Base-by-base conservation (phyloP, 495 filamentous ascomycete species). In the Penicillium salamii region DNA sequence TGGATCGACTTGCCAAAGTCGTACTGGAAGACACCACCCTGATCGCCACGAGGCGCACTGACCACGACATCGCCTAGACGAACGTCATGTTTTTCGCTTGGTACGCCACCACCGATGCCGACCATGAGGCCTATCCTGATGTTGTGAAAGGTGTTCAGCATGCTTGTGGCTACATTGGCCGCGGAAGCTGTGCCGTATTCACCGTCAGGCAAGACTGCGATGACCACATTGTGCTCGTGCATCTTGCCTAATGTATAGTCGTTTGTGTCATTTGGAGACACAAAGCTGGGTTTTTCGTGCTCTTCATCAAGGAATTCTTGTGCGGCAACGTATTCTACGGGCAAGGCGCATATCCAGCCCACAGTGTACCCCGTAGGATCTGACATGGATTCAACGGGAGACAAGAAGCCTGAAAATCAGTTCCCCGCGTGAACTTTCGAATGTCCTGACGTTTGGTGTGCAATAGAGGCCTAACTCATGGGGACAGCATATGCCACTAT, bases 31-130 rank as follows among this genome's bases (percentile, higher is more conserved):
- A 76, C 66, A 17, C 71, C 69, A 7, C 66, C 45, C 29, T 44
- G 34, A 1, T 29, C 45, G n/a, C 52, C 51, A 8, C 12, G 17
- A 35, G 64, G 67, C 4, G 57, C 50, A 39, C 69, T 62, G 26
- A 78, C 70, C 2, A 75, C 70, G 19, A 73, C 51, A 53, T 73
- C 69, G 13, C 71, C 72, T 5, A 72, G 49, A 9, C 61, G 58
- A 5, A 66, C 49, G 20, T 70, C 60, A 40, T 63, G 51, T 8
- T 53, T 51, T 6, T 24, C 31, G 33, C 55, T 58, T n/a, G 63
- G 64, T 5, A 49, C 57, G 1, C 64, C 63, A 3, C 52, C 59
- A 1, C 53, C 62, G 15, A 69, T 58, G 6, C 63, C 61, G 4
- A 69, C 63, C 52, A 69, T 52, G 11, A 67, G 57, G 8, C 55